A percentile compares a stretch with the other conserved stretches of the same genome.
Conservation (phyloP, 768 basidiomycete species). For the Hortiboletus campestris region DNA sequence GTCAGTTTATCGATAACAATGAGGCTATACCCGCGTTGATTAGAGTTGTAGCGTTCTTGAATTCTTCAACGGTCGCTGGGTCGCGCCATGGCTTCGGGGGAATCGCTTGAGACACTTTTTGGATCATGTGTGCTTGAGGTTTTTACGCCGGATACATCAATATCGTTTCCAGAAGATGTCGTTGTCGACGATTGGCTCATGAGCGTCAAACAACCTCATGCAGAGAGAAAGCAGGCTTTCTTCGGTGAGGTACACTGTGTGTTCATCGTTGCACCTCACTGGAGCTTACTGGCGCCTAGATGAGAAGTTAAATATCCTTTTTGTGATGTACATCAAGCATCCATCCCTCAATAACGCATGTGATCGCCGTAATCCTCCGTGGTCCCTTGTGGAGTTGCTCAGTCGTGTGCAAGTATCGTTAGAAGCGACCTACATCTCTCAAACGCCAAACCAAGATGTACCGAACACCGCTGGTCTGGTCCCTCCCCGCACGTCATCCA, state of each 20-base stretch:
- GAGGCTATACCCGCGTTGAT: neutral
- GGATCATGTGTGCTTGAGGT: constrained; percentile 57
- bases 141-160: constrained; percentile 61
- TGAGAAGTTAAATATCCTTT: constrained; percentile 51
- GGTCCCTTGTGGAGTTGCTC: constrained; percentile 54
- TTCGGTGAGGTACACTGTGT: constrained; percentile 54
- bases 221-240: constrained; percentile 66
- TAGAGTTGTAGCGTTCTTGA: neutral
- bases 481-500: constrained; percentile 56
- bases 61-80: neutral
- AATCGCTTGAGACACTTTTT: constrained; percentile 64
- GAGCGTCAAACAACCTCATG: constrained; percentile 38
- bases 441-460: constrained; percentile 37
- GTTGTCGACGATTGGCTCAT: constrained; percentile 56
- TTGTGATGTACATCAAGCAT: constrained; percentile 38
- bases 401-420: constrained; percentile 73
- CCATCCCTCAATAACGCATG: constrained; percentile 33
- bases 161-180: constrained; percentile 53
- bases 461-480: constrained; percentile 39
- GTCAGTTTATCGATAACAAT: neutral
- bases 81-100: constrained; percentile 24
- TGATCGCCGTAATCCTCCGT: constrained; percentile 29
- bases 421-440: constrained; percentile 78
- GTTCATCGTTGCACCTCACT: constrained; percentile 5
- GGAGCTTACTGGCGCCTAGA: constrained; percentile 38